A percentile compares a stretch with the other conserved stretches of the same genome.
phyloP scores from a whole-genome alignment of 1,284 basidiomycete species.

The Naganishia liquefaciens region DNA sequence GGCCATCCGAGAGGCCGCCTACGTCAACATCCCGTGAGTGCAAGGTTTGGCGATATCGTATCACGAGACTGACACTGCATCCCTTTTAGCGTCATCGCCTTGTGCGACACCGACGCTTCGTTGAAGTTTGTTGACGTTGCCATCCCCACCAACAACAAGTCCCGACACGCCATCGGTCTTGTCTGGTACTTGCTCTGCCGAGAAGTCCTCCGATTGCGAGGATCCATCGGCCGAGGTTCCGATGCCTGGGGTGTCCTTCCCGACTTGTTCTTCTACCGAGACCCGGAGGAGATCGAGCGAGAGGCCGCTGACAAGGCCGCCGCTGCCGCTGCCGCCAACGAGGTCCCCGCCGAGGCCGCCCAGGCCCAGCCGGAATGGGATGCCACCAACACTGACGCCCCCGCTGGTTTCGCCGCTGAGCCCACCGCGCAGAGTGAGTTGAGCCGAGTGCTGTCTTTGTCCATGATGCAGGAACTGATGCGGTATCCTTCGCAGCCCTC shows the following conservation, averaged over 20 bases:
- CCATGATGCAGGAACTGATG: slow-evolving; percentile 11
- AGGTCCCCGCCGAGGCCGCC: slow-evolving; percentile 57
- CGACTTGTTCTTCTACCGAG: slow-evolving; percentile 99
- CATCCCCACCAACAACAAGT: slow-evolving; percentile 99
- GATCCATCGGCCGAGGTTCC: slow-evolving; percentile 78
- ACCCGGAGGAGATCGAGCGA: slow-evolving; percentile 97
- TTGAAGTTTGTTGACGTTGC: slow-evolving; percentile 97
- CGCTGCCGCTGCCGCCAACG: slow-evolving; percentile 69
- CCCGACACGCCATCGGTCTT: slow-evolving; percentile 92
- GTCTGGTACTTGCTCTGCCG: slow-evolving; percentile 98
- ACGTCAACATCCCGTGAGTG: slow-evolving; percentile 90
- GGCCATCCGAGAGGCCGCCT: slow-evolving; percentile 98
- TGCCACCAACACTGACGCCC: slow-evolving; percentile 68
- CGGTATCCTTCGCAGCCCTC: slow-evolving; percentile 53
- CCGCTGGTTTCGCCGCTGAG: slow-evolving; percentile 74
- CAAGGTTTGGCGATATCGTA: background rate
- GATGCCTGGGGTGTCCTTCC: slow-evolving; percentile 96
- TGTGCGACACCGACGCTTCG: slow-evolving; percentile 97
- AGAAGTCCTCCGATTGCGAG: slow-evolving; percentile 93
- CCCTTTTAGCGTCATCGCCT: slow-evolving; percentile 73
- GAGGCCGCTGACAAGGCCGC: slow-evolving; percentile 90
- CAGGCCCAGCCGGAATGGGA: slow-evolving; percentile 71
- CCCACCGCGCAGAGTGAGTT: slow-evolving; percentile 71
- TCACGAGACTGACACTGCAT: background rate
- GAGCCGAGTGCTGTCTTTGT: slow-evolving; percentile 34